A percentile compares a stretch with the other conserved stretches of the same genome.
phyloP scores from a whole-genome alignment of 1,284 basidiomycete genomes.

The Boletellus dicymbophilus region DNA sequence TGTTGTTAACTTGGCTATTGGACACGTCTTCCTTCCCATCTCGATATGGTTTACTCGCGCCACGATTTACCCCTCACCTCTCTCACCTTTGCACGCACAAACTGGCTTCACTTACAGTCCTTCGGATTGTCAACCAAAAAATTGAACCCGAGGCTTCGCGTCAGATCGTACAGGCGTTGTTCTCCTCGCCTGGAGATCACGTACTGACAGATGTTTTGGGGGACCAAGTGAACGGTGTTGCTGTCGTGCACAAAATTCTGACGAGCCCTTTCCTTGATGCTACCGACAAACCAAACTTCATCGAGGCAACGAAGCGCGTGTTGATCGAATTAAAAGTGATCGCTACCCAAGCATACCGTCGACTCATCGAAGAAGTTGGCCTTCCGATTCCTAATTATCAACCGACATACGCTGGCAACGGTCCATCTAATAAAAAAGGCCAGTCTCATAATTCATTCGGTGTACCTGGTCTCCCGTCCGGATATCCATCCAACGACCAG shows the following conservation, averaged over 20 bases:
- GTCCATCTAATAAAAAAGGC: constrained; percentile 69
- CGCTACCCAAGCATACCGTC: constrained; percentile 89
- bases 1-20: constrained; percentile 95
- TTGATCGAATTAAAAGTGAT: constrained; percentile 88
- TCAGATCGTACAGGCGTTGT: constrained; percentile 83
- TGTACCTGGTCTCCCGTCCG: constrained; percentile 72
- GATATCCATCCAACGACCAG: constrained; percentile 79
- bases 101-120: constrained; percentile 90
- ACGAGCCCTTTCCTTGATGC: constrained; percentile 83
- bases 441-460: constrained; percentile 58
- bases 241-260: constrained; percentile 92
- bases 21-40: constrained; percentile 94
- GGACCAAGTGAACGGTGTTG: constrained; percentile 94
- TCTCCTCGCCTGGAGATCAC: constrained; percentile 83
- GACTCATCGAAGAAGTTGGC: constrained; percentile 92
- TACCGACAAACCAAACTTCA: constrained; percentile 64
- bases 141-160: constrained; percentile 82
- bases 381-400: constrained; percentile 86
- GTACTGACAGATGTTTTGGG: constrained; percentile 92
- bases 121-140: constrained; percentile 93
- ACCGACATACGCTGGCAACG: constrained; percentile 68
- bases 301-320: constrained; percentile 88
- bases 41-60: constrained; percentile 89
- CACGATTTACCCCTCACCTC: constrained; percentile 94
- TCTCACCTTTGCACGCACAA: constrained; percentile 98